These are phyloP conservation scores for Panicum miliaceum DNA, from an alignment of 176 grass and related monocot species.

Conservation along the genomic window DNA sequence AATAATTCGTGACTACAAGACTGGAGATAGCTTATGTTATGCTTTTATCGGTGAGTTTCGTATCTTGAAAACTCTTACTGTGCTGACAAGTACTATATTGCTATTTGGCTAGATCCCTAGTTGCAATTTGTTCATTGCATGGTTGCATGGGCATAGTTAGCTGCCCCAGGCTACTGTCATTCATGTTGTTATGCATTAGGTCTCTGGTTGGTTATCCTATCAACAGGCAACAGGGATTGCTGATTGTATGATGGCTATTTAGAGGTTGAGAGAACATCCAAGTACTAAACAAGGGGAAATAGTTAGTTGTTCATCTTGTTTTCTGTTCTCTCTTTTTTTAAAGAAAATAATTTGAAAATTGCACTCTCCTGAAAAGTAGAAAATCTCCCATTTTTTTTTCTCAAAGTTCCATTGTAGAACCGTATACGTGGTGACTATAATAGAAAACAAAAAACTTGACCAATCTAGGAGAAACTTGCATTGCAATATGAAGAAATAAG, in stretches of 20 bases:
- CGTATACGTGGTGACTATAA: slow-evolving; percentile 1
- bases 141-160: slow-evolving; percentile 4
- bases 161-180: background rate
- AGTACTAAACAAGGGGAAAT: background rate
- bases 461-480: background rate
- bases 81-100: slow-evolving; percentile 7
- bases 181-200: background rate
- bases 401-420: background rate
- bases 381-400: background rate
- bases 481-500: background rate
- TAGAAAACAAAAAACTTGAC: background rate
- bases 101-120: slow-evolving; percentile 31
- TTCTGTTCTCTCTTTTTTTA: background rate
- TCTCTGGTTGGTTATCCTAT: background rate
- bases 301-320: background rate
- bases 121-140: slow-evolving; percentile 25
- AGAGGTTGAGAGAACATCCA: background rate
- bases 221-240: background rate
- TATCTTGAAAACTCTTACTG: slow-evolving; percentile 1
- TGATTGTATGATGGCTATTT: background rate
- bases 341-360: background rate
- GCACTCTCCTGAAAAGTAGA: background rate
- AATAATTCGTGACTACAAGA: slow-evolving; percentile 93
- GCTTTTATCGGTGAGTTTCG: slow-evolving; percentile 66
- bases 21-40: slow-evolving; percentile 94